Conservation (phyloP, 2,329 filamentous ascomycete genomes). For the Trichoderma lentiforme region DNA sequence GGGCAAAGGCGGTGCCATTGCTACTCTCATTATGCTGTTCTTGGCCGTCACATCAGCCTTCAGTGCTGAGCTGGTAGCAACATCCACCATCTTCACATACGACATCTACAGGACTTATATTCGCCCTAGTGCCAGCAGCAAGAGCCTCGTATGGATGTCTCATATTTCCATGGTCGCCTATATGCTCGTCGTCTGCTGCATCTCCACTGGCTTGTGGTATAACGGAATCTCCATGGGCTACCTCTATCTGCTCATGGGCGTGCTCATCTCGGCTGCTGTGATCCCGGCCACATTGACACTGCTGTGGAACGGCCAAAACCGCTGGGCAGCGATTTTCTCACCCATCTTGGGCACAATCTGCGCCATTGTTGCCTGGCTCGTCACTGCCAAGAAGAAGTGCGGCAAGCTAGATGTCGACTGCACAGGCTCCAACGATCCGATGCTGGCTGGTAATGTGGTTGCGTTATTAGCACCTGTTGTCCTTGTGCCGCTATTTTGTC, state of each 20-base stretch:
- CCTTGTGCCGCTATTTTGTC: constrained; percentile 73
- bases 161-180: constrained; percentile 68
- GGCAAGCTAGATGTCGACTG: constrained; percentile 67
- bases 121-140: constrained; percentile 72
- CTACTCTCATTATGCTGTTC: constrained; percentile 77
- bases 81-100: constrained; percentile 83
- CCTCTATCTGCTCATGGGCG: constrained; percentile 85
- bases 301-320: constrained; percentile 76
- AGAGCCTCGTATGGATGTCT: constrained; percentile 76
- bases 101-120: constrained; percentile 87
- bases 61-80: constrained; percentile 80
- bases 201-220: constrained; percentile 72
- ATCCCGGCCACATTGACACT: constrained; percentile 78
- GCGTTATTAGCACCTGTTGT: constrained; percentile 74
- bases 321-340: constrained; percentile 64
- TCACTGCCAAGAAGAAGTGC: constrained; percentile 67
- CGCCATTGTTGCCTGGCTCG: constrained; percentile 71
- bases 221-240: constrained; percentile 84
- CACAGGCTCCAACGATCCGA: constrained; percentile 79
- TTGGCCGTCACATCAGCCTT: constrained; percentile 86
- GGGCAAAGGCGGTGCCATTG: constrained; percentile 75
- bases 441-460: constrained; percentile 83
- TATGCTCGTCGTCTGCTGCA: constrained; percentile 71
- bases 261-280: constrained; percentile 82
- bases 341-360: constrained; percentile 65